phyloP scores from a whole-genome alignment of 306 rosid genomes.

The Pyrus pyrifolia region DNA sequence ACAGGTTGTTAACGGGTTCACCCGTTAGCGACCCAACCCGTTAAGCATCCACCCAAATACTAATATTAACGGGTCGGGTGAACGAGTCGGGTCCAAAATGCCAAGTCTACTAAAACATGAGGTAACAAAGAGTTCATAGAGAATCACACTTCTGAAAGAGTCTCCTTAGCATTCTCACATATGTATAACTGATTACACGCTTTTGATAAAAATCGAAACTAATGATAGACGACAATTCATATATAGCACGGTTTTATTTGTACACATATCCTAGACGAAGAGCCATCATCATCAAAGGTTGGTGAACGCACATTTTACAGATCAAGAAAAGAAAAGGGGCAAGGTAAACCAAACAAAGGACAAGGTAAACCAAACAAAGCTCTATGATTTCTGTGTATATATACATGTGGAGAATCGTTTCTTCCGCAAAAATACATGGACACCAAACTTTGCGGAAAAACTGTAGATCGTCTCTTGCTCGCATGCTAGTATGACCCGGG shows the following conservation, averaged over 20 bases:
- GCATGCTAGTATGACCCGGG: conserved; percentile 7
- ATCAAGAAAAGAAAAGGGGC: neutral
- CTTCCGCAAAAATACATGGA: neutral
- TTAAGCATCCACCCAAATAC: no score
- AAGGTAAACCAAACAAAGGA: neutral
- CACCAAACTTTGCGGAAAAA: neutral
- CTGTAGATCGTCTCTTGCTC: neutral
- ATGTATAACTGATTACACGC: no score
- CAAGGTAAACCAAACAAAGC: neutral
- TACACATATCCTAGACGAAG: neutral
- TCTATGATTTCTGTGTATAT: neutral
- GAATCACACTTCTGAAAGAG: fast-evolving
- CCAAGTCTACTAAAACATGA: no score
- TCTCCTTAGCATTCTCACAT: no score
- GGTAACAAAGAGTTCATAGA: fast-evolving
- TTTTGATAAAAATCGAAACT: no score
- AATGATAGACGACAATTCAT: no score
- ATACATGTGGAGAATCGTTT: neutral
- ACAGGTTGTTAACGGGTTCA: no score
- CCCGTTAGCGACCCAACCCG: no score
- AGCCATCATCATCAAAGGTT: neutral
- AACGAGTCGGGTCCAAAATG: no score
- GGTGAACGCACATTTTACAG: neutral
- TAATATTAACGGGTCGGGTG: no score
- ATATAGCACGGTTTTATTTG: neutral